phyloP scores from a whole-genome alignment of 257 asterid genomes.

The Verbascum thapsus region DNA sequence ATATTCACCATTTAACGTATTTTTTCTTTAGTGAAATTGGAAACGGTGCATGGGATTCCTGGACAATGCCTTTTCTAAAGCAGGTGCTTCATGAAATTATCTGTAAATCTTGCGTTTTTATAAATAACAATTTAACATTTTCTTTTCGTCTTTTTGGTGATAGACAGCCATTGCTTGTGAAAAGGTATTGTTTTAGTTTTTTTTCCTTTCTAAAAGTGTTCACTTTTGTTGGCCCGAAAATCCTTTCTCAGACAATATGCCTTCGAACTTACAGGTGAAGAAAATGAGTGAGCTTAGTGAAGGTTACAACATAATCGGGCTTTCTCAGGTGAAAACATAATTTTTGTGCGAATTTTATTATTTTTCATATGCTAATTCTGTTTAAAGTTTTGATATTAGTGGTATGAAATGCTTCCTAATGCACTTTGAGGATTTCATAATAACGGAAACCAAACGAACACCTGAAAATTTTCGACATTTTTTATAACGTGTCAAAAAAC shows the following conservation, averaged over 20 bases:
- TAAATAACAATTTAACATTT: background rate
- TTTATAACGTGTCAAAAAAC: background rate
- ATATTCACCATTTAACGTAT: background rate
- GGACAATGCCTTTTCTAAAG: slow-evolving; percentile 74
- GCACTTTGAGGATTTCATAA: background rate
- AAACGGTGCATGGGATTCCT: slow-evolving; percentile 81
- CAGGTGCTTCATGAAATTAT: slow-evolving; percentile 49
- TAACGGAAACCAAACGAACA: background rate
- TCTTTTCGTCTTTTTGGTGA: slow-evolving; percentile 21
- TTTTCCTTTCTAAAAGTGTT: slow-evolving; percentile 27
- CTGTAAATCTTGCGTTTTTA: slow-evolving; percentile 8
- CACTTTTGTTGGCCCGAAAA: slow-evolving; percentile 28
- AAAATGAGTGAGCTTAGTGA: slow-evolving; percentile 66
- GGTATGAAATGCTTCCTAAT: too few species aligned
- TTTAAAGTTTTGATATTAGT: background rate
- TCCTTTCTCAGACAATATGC: slow-evolving; percentile 32
- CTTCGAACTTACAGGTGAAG: slow-evolving; percentile 63
- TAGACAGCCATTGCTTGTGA: slow-evolving; percentile 79
- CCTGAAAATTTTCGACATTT: background rate
- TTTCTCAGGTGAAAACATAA: slow-evolving; percentile 67
- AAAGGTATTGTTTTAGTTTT: slow-evolving; percentile 54
- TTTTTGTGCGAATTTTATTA: slow-evolving; percentile 4
- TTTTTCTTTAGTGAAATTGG: slow-evolving; percentile 74
- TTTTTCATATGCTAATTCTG: background rate
- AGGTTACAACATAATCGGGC: slow-evolving; percentile 76